Base-by-base conservation (phyloP, 2,329 filamentous ascomycete genomes). In the Tolypocladium ovalisporum region DNA sequence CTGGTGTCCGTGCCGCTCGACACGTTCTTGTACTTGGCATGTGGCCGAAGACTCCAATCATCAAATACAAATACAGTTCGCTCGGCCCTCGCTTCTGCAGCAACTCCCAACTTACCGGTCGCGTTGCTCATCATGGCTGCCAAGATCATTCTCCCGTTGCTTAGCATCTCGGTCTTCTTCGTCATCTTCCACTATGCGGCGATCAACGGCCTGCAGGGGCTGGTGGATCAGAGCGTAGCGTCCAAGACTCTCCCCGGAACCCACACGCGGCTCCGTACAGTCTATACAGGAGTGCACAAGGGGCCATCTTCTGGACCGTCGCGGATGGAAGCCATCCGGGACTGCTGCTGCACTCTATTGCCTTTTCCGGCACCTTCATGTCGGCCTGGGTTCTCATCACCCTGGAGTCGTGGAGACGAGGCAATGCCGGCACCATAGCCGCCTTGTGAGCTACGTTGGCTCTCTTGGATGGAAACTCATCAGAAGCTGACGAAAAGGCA, bases 361-460 rank as follows among this genome's bases (percentile, higher is more conserved):
- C 59, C 10, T 62, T 64, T 24, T 60, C 62, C 15, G 62, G 62
- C 35, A 57, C 62, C 2, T 63, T 62, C 56, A 29, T 44, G 19
- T 59, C 61, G 17, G 57, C 56, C 1, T 64, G 60, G 60, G 47
- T 58, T 0, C 56, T 64, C 17, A 55, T 62, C 9, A 59, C 59
- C 42, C 55, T 64, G 32, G 62, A 64, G 56, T 60, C 62, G 44
- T 63, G 62, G 62, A 57, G 62, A 40, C 51, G 36, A 8, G 62
- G 61, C 22, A 62, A 55, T 22, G 52, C 54, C 10, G 51, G 60
- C 40, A 59, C 60, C 10, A 24, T 56, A 2, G 59, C 59, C 27
- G 60, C 59, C 19, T 59, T 62, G 62, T 64, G 56, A 57, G 62
- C 56, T 3, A 40, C 27, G 34, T 39, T 34, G 24, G 35, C 22